Conservation (phyloP, 2,329 filamentous ascomycete species). For the Mariannaea elegans region DNA sequence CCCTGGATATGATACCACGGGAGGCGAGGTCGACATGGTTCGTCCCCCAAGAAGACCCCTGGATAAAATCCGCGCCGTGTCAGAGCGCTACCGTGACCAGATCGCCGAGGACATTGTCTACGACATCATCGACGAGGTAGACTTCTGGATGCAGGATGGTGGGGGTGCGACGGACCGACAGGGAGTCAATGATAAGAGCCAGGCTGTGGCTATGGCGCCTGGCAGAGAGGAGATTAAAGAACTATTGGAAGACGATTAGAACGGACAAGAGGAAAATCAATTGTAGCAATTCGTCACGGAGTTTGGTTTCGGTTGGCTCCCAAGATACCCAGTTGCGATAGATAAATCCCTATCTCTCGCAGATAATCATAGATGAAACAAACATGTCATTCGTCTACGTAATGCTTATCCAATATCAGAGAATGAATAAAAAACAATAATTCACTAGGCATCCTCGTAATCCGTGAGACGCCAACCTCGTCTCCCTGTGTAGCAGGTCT, state of each 20-base stretch:
- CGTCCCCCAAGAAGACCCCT: conserved; percentile 32
- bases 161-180: conserved; percentile 58
- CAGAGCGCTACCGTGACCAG: conserved; percentile 88
- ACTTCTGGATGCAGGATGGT: conserved; percentile 82
- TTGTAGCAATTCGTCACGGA: conserved; percentile 13
- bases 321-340: conserved; percentile 42
- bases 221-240: conserved; percentile 70
- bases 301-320: conserved; percentile 21
- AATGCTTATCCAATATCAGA: conserved; percentile 6
- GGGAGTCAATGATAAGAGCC: conserved; percentile 55
- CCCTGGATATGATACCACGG: conserved; percentile 59
- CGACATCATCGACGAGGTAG: conserved; percentile 93
- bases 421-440: neutral
- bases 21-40: conserved; percentile 59
- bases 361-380: conserved; percentile 10
- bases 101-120: conserved; percentile 94
- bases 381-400: conserved; percentile 18
- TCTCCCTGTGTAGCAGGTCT: conserved; percentile 13
- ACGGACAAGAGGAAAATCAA: neutral
- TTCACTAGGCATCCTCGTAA: conserved; percentile 15
- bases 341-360: neutral
- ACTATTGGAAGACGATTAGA: conserved; percentile 68
- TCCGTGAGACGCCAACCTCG: conserved; percentile 17
- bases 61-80: conserved; percentile 66
- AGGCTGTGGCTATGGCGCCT: conserved; percentile 53